These are phyloP conservation scores for Royoungia palumana DNA, from an alignment of 768 basidiomycete genomes.

Conservation along the genomic window DNA sequence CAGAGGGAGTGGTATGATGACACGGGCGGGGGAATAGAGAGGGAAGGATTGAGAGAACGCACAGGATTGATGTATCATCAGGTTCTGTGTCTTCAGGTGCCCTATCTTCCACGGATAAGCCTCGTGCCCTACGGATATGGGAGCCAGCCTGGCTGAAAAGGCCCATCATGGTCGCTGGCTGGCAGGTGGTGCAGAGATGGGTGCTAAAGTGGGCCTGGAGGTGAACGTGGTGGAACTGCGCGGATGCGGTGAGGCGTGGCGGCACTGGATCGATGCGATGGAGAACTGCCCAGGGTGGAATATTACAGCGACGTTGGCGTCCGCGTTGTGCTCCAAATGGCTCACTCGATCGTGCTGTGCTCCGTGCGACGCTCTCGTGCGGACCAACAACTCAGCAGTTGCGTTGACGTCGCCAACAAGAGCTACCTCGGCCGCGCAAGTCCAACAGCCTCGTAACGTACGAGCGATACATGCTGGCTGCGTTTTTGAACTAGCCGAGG, in stretches of 20 bases:
- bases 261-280: slow-evolving; percentile 1
- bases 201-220: not conserved
- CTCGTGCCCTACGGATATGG: slow-evolving; percentile 67
- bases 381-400: too few species aligned
- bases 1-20: slow-evolving; percentile 1
- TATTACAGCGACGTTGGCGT: not conserved
- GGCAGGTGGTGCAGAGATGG: not conserved
- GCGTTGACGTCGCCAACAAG: too few species aligned
- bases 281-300: not conserved
- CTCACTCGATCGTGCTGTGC: slow-evolving; percentile 4
- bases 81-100: slow-evolving; percentile 80
- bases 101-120: slow-evolving; percentile 61
- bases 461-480: too few species aligned
- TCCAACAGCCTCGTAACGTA: too few species aligned
- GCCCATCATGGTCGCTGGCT: slow-evolving; percentile 61
- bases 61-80: slow-evolving; percentile 89
- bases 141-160: slow-evolving; percentile 69
- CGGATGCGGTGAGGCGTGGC: slow-evolving; percentile 24
- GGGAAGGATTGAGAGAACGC: slow-evolving; percentile 39
- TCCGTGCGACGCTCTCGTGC: not conserved
- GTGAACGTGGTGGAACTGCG: slow-evolving; percentile 11
- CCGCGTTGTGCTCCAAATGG: not conserved
- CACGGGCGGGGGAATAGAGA: slow-evolving; percentile 24
- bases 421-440: too few species aligned
- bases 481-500: not conserved